phyloP scores from a whole-genome alignment of 2,329 filamentous ascomycete species.

The Sporothrix schenckii region DNA sequence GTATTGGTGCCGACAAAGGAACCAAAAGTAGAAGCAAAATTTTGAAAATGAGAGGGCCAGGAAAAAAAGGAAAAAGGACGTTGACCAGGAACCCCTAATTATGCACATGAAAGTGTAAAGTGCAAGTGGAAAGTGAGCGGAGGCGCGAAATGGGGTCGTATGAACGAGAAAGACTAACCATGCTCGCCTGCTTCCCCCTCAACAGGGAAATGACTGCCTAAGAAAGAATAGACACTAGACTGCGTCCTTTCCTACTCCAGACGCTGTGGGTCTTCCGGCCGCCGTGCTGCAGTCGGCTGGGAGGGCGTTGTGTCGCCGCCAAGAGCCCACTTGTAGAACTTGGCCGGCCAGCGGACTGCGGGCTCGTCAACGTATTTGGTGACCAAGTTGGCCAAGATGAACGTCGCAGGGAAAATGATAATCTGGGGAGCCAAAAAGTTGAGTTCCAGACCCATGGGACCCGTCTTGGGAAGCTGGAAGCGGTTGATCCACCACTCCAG shows the following conservation, averaged over 20 bases:
- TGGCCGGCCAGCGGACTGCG: constrained; percentile 59
- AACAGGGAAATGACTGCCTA: too few relatives aligned
- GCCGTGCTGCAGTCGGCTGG: neutral
- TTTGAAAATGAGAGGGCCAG: neutral
- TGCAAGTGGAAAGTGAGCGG: neutral
- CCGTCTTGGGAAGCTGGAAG: constrained; percentile 57
- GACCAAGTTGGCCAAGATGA: constrained; percentile 60
- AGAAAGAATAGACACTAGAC: too few relatives aligned
- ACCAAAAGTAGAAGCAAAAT: neutral
- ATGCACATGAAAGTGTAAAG: neutral
- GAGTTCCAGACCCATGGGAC: constrained; percentile 64
- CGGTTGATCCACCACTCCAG: constrained; percentile 61
- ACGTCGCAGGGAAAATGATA: constrained; percentile 61
- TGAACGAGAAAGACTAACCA: too few relatives aligned
- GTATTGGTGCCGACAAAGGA: neutral
- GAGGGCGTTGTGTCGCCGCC: constrained; percentile 8
- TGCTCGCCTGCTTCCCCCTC: too few relatives aligned
- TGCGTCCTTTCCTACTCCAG: constrained; percentile 27
- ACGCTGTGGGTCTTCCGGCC: constrained; percentile 29
- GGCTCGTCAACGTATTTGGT: constrained; percentile 63
- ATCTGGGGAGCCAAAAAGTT: constrained; percentile 63
- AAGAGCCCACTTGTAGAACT: constrained; percentile 54
- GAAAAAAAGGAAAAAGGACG: neutral
- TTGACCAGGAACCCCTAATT: neutral
- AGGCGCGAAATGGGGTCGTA: neutral